Percentiles rank a stretch among this genome's conserved stretches.
phyloP scores from a whole-genome alignment of 129 eudicot species.

The Arctium lappa region DNA sequence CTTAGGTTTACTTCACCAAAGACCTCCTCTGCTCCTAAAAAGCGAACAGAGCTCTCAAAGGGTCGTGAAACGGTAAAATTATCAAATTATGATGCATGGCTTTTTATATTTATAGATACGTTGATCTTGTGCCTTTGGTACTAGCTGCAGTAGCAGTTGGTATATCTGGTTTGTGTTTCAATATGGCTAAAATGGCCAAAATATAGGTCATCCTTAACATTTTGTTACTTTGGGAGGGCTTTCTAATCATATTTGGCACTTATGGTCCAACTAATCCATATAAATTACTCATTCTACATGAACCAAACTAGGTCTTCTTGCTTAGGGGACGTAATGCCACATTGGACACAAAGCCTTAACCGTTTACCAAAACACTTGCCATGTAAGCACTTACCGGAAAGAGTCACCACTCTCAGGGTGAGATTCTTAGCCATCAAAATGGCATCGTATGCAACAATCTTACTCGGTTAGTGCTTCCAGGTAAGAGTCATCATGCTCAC shows the following conservation, averaged over 20 bases:
- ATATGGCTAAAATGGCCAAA: constrained; percentile 4
- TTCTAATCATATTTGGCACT: background rate
- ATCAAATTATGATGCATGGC: background rate
- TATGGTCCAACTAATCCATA: background rate
- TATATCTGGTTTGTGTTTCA: background rate
- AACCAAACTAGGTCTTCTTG: background rate
- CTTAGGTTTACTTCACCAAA: constrained; percentile 46
- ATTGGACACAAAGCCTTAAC: background rate
- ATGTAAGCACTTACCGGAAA: too few relatives aligned
- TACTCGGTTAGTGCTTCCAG: too few relatives aligned
- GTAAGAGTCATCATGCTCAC: too few relatives aligned
- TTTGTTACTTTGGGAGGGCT: background rate
- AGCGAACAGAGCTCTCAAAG: constrained; percentile 47
- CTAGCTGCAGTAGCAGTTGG: background rate
- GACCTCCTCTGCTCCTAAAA: constrained; percentile 42
- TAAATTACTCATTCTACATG: background rate
- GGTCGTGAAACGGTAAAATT: constrained; percentile 58
- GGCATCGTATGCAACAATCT: too few relatives aligned
- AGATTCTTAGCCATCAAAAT: too few relatives aligned
- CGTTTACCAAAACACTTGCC: too few relatives aligned
- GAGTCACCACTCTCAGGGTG: too few relatives aligned
- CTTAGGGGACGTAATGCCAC: background rate
- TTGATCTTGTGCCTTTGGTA: background rate
- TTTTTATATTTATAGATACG: background rate
- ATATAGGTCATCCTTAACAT: background rate